Conservation (phyloP, 768 basidiomycete genomes). For the Sarcodon sp. region DNA sequence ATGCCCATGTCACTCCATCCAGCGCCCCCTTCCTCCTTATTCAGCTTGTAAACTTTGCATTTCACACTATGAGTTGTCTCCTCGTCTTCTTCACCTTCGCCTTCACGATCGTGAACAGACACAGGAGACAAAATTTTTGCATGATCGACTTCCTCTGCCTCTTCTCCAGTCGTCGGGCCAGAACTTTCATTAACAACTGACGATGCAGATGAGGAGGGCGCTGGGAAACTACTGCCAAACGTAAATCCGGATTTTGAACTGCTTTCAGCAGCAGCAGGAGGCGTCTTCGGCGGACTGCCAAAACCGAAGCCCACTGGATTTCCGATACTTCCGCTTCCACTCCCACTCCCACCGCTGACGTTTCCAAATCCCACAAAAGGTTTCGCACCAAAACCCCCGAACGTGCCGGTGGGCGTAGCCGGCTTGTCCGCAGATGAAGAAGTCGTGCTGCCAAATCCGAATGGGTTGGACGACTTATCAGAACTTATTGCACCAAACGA, state of each 20-base stretch:
- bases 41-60: constrained; percentile 51
- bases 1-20: constrained; percentile 59
- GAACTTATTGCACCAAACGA: neutral
- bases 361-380: neutral
- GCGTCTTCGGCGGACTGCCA: constrained; percentile 24
- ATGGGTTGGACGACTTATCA: constrained; percentile 1
- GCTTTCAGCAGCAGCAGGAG: constrained; percentile 7
- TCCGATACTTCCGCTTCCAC: constrained; percentile 33
- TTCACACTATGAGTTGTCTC: constrained; percentile 46
- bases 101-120: constrained; percentile 45
- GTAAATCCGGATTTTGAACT: constrained; percentile 4
- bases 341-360: neutral
- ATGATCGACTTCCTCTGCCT: neutral
- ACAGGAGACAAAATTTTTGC: neutral
- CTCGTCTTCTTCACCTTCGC: constrained; percentile 76
- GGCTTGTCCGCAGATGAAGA: constrained; percentile 7
- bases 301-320: constrained; percentile 57
- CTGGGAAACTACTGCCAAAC: constrained; percentile 4
- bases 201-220: constrained; percentile 13
- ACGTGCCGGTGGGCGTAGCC: constrained; percentile 3
- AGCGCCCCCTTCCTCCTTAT: constrained; percentile 30
- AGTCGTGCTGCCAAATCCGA: constrained; percentile 8
- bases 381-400: too few species aligned
- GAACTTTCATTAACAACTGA: neutral
- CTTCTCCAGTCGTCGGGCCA: constrained; percentile 4